Evolutionary conservation across 2,329 filamentous ascomycete species (phyloP).

Genomic region (Colletotrichum brevisporum): DNA sequence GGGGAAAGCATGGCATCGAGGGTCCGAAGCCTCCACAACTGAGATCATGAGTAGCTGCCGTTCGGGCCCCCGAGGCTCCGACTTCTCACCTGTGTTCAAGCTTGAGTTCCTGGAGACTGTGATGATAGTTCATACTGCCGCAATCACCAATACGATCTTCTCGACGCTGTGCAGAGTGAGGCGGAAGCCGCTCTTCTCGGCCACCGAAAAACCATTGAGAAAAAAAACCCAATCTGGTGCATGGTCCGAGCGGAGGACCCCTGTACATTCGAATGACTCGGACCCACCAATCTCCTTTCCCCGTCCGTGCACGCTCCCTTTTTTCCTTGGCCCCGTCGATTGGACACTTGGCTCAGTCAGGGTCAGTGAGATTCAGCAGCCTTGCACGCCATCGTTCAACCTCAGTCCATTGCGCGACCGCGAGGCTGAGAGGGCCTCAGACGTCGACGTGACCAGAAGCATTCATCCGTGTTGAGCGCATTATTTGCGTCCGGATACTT

Average conservation of each 20-base stretch:
- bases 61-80: too few species aligned
- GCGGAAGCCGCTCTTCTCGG: constrained; percentile 29
- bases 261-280: constrained; percentile 22
- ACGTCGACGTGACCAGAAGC: constrained; percentile 3
- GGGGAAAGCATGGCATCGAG: too few species aligned
- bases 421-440: constrained; percentile 34
- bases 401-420: constrained; percentile 26
- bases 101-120: too few species aligned
- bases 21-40: too few species aligned
- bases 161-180: background rate
- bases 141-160: too few species aligned
- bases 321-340: background rate
- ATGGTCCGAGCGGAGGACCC: constrained; percentile 9
- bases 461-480: constrained; percentile 2
- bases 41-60: too few species aligned
- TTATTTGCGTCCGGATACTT: background rate
- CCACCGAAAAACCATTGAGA: constrained; percentile 13
- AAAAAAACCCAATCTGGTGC: constrained; percentile 17
- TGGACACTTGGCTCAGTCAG: background rate
- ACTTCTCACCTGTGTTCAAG: too few species aligned
- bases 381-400: constrained; percentile 20
- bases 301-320: constrained; percentile 35
- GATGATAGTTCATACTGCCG: too few species aligned
- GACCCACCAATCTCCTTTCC: constrained; percentile 31
- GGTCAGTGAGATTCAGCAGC: constrained; percentile 4